Evolutionary conservation across 202 grass and related monocot species (phyloP).

Genomic region (Eragrostis tef): DNA sequence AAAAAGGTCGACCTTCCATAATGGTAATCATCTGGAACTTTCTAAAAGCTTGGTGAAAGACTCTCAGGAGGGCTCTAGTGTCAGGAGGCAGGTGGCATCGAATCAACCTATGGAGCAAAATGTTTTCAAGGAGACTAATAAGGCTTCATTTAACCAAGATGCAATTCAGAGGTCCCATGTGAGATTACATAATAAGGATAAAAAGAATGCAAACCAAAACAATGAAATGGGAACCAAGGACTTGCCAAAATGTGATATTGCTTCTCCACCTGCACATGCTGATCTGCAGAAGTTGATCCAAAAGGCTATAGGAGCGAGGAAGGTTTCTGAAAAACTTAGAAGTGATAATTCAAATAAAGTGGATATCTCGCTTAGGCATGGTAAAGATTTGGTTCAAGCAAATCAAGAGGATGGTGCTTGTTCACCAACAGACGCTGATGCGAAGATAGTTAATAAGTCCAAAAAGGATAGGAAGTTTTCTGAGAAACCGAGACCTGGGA

Average conservation of each 20-base stretch:
- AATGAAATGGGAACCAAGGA: constrained; percentile 40
- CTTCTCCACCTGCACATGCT: constrained; percentile 38
- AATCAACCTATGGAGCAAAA: constrained; percentile 40
- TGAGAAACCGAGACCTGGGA: constrained; percentile 47
- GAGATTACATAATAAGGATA: constrained; percentile 21
- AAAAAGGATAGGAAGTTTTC: constrained; percentile 51
- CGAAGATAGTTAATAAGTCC: constrained; percentile 46
- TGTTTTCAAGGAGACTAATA: constrained; percentile 38
- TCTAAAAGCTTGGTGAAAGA: constrained; percentile 37
- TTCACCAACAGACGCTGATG: constrained; percentile 44
- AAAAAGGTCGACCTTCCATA: constrained; percentile 1
- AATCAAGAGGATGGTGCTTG: constrained; percentile 33
- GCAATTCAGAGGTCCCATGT: constrained; percentile 37
- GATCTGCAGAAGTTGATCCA: constrained; percentile 54
- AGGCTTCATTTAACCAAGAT: constrained; percentile 36
- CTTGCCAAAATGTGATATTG: constrained; percentile 27
- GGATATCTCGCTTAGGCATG: constrained; percentile 35
- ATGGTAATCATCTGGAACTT: constrained; percentile 37
- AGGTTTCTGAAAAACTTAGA: constrained; percentile 54
- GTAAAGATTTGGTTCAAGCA: constrained; percentile 18
- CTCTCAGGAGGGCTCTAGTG: constrained; percentile 20
- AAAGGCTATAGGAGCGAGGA: constrained; percentile 52
- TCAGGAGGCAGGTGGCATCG: constrained; percentile 37
- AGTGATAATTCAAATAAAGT: constrained; percentile 39
- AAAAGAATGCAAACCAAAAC: constrained; percentile 38